These are phyloP conservation scores for Eucalyptus sp. DNA, from an alignment of 345 rosid species.

Conservation along the genomic window DNA sequence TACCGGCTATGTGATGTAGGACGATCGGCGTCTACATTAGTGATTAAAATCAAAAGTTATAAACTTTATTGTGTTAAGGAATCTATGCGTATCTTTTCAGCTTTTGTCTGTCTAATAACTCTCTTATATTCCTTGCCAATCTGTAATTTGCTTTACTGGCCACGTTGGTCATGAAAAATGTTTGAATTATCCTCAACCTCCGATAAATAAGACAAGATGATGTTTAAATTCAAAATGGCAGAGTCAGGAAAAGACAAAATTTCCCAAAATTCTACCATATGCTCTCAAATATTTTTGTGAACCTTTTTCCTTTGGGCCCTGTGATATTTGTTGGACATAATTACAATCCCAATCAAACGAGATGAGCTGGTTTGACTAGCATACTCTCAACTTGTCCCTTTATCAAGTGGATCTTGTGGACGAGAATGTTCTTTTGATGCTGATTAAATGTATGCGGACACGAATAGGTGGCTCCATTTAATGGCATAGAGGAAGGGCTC, in stretches of 20 bases:
- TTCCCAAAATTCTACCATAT: neutral
- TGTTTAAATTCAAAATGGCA: neutral
- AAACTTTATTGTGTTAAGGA: neutral
- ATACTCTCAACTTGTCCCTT: neutral
- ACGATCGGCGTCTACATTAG: accelerated
- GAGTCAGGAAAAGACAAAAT: neutral
- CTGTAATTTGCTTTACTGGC: neutral
- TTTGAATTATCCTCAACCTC: neutral
- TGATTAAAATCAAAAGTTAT: neutral
- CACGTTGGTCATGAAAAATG: neutral
- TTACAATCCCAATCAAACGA: neutral
- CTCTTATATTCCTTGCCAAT: neutral
- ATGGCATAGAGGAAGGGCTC: neutral
- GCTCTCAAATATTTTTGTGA: neutral
- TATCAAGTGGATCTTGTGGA: neutral
- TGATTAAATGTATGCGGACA: neutral
- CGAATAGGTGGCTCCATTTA: neutral
- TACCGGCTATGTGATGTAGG: too few species aligned
- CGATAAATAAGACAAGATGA: neutral
- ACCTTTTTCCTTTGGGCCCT: neutral
- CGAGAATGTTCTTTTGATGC: neutral
- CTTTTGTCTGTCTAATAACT: neutral
- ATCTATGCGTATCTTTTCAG: neutral
- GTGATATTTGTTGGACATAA: neutral
- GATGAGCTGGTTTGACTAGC: neutral